These are phyloP conservation scores for Fusarium vanettenii DNA, from an alignment of 2,329 filamentous ascomycete species.

Conservation along the genomic window DNA sequence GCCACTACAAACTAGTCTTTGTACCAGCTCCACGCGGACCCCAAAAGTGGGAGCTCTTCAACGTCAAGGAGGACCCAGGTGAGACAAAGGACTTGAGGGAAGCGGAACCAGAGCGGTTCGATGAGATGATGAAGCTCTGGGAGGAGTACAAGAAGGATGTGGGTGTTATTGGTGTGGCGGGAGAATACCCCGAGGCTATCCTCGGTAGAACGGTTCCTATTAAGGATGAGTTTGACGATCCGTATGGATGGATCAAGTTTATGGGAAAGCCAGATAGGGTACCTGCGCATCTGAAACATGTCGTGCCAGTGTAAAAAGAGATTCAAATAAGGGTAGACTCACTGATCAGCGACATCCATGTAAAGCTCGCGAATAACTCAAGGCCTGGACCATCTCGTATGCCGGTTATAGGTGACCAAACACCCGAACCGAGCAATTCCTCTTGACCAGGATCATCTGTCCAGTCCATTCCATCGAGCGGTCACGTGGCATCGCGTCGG, in stretches of 20 bases:
- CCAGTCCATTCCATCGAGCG: background rate
- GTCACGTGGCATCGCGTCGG: background rate
- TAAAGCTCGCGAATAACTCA: background rate
- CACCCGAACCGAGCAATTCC: background rate
- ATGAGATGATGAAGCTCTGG: slow-evolving; percentile 40
- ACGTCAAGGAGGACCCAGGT: slow-evolving; percentile 46
- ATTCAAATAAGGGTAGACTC: background rate
- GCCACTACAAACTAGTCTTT: slow-evolving; percentile 46
- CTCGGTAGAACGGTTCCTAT: background rate
- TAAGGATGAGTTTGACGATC: background rate
- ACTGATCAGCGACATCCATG: background rate
- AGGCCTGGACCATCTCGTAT: slow-evolving; percentile 1
- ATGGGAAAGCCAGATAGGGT: background rate
- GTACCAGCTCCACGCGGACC: slow-evolving; percentile 44
- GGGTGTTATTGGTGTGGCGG: slow-evolving; percentile 10
- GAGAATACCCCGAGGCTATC: background rate
- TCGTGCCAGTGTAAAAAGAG: background rate
- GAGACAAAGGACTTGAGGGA: slow-evolving; percentile 47
- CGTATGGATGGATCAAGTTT: background rate
- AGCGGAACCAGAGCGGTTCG: slow-evolving; percentile 40
- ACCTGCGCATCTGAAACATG: background rate
- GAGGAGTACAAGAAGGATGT: slow-evolving; percentile 12
- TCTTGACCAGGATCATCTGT: background rate
- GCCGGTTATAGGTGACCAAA: background rate
- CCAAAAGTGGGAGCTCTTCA: slow-evolving; percentile 50